A percentile compares a stretch with the other conserved stretches of the same genome.
Conservation (phyloP, 225 moss, liverwort and hornwort species). For the Marchantia paleacea region DNA sequence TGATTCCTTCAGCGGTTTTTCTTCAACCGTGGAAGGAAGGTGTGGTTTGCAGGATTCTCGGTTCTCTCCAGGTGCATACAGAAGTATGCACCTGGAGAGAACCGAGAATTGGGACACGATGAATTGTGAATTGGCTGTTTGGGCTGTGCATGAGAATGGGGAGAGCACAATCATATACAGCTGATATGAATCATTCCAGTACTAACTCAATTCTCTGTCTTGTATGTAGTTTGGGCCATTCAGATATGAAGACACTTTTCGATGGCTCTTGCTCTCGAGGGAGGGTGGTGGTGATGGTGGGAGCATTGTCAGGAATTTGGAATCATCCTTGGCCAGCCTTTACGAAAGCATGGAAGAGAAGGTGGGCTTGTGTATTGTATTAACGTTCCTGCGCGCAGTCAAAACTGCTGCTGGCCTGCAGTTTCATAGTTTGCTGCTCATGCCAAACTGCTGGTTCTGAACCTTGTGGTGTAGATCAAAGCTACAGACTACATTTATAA, state of each 20-base stretch:
- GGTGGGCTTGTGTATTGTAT: slow-evolving; percentile 6
- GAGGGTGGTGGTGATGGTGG: slow-evolving; percentile 13
- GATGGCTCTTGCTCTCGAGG: slow-evolving; percentile 31
- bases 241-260: slow-evolving; percentile 29
- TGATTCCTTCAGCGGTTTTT: too few relatives aligned
- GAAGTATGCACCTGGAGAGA: too few relatives aligned
- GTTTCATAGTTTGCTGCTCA: not conserved
- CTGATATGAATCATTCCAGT: not conserved
- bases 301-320: slow-evolving; percentile 28
- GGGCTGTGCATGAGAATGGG: too few relatives aligned
- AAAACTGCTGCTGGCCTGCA: not conserved
- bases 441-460: not conserved
- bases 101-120: too few relatives aligned
- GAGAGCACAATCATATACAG: too few relatives aligned
- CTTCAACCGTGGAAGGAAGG: too few relatives aligned
- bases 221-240: slow-evolving; percentile 9
- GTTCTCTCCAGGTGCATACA: too few relatives aligned
- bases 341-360: slow-evolving; percentile 46
- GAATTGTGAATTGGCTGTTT: too few relatives aligned
- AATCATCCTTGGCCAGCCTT: slow-evolving; percentile 35
- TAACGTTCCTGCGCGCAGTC: not conserved
- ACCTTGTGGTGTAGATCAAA: slow-evolving; percentile 23
- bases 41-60: too few relatives aligned
- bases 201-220: not conserved
- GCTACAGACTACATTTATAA: slow-evolving; percentile 25